Evolutionary conservation across 2,329 filamentous ascomycete species (phyloP).

Genomic region (Clarireedia monteithiana): DNA sequence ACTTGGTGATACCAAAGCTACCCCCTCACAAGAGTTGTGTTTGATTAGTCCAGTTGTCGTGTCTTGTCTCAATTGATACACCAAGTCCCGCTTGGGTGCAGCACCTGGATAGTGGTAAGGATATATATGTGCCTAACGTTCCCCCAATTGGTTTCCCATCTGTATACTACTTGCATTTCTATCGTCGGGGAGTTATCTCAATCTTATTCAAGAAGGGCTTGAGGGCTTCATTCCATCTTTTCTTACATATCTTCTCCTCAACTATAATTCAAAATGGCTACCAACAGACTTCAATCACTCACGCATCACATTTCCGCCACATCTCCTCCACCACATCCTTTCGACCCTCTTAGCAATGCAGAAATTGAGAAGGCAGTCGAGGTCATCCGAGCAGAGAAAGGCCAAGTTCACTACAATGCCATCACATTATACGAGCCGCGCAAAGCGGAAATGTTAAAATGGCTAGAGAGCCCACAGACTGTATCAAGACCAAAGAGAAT

Average conservation of each 20-base stretch:
- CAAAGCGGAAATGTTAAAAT: slow-evolving; percentile 75
- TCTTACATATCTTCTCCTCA: neutral
- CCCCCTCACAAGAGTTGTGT: neutral
- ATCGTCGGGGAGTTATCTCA: neutral
- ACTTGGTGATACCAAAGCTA: slow-evolving; percentile 2
- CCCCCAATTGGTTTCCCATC: slow-evolving; percentile 4
- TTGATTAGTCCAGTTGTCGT: slow-evolving; percentile 1
- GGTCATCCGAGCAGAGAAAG: slow-evolving; percentile 61
- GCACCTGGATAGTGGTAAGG: slow-evolving; percentile 8
- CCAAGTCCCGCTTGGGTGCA: slow-evolving; percentile 18
- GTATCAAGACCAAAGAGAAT: slow-evolving; percentile 58
- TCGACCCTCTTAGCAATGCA: slow-evolving; percentile 64
- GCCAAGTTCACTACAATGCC: slow-evolving; percentile 75
- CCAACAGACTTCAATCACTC: slow-evolving; percentile 54
- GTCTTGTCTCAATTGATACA: slow-evolving; percentile 25
- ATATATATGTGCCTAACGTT: slow-evolving; percentile 14
- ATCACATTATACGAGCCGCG: slow-evolving; percentile 78
- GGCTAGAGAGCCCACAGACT: slow-evolving; percentile 59
- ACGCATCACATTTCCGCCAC: slow-evolving; percentile 52
- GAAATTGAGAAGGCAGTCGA: slow-evolving; percentile 69
- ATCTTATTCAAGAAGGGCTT: neutral
- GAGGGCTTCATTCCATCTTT: neutral
- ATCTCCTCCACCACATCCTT: slow-evolving; percentile 53
- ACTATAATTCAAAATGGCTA: slow-evolving; percentile 3
- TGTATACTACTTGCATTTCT: neutral